Conservation (phyloP, 176 grass and related monocot species). For the Themeda triandra region DNA sequence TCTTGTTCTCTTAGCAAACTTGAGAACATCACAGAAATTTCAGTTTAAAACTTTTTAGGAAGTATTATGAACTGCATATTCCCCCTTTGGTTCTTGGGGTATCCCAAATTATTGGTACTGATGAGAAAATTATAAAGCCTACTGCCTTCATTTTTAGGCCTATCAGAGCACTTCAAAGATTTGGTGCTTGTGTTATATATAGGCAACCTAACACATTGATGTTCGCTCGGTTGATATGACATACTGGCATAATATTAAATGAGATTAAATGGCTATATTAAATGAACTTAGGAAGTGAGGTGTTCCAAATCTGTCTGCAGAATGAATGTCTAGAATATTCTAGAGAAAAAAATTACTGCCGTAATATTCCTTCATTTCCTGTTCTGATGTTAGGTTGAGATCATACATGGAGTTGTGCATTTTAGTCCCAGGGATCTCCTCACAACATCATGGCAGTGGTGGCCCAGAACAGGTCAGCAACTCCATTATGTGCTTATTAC, state of each 20-base stretch:
- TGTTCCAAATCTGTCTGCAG: constrained; percentile 15
- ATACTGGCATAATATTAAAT: constrained; percentile 11
- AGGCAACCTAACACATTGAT: not conserved
- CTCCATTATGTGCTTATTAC: constrained; percentile 18
- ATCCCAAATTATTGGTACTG: not conserved
- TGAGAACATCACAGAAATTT: constrained; percentile 16
- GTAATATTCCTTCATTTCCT: not conserved
- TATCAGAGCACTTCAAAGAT: not conserved
- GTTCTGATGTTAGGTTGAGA: constrained; percentile 59
- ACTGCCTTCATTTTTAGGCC: not conserved
- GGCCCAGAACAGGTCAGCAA: constrained; percentile 51
- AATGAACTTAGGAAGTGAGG: not conserved
- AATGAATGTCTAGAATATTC: not conserved
- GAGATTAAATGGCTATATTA: not conserved
- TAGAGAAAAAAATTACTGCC: constrained; percentile 7
- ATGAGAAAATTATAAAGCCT: not conserved
- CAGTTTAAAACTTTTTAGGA: not conserved
- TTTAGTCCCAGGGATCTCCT: constrained; percentile 86
- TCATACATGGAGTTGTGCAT: constrained; percentile 99
- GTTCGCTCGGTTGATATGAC: not conserved
- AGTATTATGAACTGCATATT: not conserved
- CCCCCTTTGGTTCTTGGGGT: not conserved
- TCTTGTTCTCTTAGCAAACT: constrained; percentile 7
- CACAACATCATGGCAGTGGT: constrained; percentile 58
- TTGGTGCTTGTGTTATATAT: constrained; percentile 2